Conservation (phyloP, 495 filamentous ascomycete genomes). For the Aspergillus carlsbadensis region DNA sequence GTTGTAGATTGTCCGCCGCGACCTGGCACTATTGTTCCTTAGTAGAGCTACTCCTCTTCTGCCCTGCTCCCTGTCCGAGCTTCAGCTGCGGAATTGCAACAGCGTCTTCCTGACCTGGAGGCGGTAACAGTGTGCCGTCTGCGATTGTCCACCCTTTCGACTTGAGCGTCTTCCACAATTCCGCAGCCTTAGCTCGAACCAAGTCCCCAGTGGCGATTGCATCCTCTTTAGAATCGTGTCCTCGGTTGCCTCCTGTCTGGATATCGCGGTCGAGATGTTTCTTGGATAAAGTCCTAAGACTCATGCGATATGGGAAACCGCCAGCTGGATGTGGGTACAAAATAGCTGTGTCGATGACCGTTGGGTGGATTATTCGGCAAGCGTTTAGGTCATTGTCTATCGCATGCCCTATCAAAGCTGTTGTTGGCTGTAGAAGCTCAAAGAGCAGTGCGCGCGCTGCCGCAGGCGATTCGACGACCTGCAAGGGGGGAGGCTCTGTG, state of each 20-base stretch:
- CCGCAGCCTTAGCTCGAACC: conserved; percentile 62
- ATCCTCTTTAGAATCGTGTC: conserved; percentile 89
- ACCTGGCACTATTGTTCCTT: not conserved
- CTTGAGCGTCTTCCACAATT: conserved; percentile 64
- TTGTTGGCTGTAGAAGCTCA: conserved; percentile 64
- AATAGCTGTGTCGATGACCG: conserved; percentile 81
- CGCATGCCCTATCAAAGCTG: conserved; percentile 87
- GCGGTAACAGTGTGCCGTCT: conserved; percentile 51
- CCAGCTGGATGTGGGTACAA: conserved; percentile 70
- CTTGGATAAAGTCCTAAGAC: conserved; percentile 67
- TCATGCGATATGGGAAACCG: conserved; percentile 73
- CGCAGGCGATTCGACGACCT: conserved; percentile 67
- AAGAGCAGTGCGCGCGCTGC: conserved; percentile 74
- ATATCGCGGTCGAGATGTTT: conserved; percentile 69
- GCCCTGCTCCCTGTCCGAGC: conserved; percentile 24
- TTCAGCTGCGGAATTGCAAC: conserved; percentile 2
- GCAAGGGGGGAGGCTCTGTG: conserved; percentile 41
- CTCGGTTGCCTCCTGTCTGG: conserved; percentile 66
- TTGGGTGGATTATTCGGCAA: conserved; percentile 77
- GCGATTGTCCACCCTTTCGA: conserved; percentile 61
- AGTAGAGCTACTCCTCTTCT: conserved; percentile 22
- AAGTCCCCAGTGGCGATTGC: conserved; percentile 84
- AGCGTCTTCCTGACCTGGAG: conserved; percentile 24
- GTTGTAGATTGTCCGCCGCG: not conserved
- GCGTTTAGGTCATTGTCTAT: conserved; percentile 93